A percentile compares a stretch with the other conserved stretches of the same genome.
These are phyloP conservation scores for Eucalyptus dawsonii DNA, from an alignment of 345 rosid species.

Conservation along the genomic window DNA sequence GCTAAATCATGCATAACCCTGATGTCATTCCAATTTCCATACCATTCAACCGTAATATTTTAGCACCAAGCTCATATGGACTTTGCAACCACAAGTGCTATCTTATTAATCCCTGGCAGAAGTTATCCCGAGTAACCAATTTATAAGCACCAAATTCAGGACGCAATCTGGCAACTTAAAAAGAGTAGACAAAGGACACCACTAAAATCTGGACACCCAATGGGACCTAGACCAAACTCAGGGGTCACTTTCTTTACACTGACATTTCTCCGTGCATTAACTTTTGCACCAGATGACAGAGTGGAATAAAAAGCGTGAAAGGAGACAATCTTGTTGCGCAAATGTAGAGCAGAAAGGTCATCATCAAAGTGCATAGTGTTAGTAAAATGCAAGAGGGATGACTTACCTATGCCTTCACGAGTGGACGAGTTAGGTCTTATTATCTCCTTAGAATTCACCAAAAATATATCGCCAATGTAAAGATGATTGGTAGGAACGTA, in stretches of 20 bases:
- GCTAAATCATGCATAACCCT: background rate
- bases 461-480: constrained; percentile 68
- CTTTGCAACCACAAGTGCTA: background rate
- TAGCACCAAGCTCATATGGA: background rate
- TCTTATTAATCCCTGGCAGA: background rate
- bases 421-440: constrained; percentile 72
- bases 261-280: background rate
- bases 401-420: constrained; percentile 79
- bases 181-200: background rate
- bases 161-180: background rate
- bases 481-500: constrained; percentile 84
- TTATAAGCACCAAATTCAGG: background rate
- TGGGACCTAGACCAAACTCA: background rate
- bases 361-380: background rate
- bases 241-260: background rate
- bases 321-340: background rate
- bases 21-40: background rate
- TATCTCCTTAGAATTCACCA: constrained; percentile 66
- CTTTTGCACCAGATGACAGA: background rate
- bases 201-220: background rate
- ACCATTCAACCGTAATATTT: background rate
- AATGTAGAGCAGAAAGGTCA: background rate
- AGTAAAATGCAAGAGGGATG: background rate
- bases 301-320: background rate
- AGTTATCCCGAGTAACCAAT: background rate